These are phyloP conservation scores for Nicotiana sylvestris DNA, from an alignment of 257 asterid genomes.

Conservation along the genomic window DNA sequence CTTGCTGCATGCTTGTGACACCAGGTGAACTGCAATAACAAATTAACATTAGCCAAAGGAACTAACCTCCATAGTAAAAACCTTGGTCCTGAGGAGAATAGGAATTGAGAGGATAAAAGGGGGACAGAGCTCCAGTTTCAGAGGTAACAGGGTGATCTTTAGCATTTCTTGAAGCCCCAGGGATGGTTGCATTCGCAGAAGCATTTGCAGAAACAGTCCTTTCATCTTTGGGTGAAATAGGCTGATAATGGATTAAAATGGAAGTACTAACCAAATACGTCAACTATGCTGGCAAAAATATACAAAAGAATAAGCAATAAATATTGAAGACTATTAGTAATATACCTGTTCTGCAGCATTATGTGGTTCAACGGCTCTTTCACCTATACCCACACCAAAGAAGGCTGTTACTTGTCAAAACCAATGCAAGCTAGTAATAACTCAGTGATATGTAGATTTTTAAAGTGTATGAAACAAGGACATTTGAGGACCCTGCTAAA, in stretches of 20 bases:
- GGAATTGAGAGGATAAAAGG: constrained; percentile 47
- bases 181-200: constrained; percentile 55
- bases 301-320: constrained; percentile 11
- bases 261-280: constrained; percentile 27
- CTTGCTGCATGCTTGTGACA: neutral
- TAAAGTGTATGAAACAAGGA: neutral
- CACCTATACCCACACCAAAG: constrained; percentile 53
- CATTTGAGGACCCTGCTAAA: neutral
- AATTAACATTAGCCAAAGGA: constrained; percentile 18
- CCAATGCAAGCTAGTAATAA: constrained; percentile 3
- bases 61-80: constrained; percentile 73
- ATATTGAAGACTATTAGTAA: neutral
- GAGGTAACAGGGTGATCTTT: constrained; percentile 58
- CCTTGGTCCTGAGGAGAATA: constrained; percentile 67
- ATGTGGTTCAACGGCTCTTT: constrained; percentile 63
- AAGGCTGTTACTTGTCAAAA: constrained; percentile 22
- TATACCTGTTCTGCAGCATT: constrained; percentile 76
- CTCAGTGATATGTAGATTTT: neutral
- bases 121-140: constrained; percentile 53
- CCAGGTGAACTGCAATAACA: neutral
- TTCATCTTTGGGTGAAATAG: constrained; percentile 77
- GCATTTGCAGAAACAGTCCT: constrained; percentile 65
- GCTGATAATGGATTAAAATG: constrained; percentile 48
- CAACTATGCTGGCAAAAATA: constrained; percentile 27
- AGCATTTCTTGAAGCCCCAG: constrained; percentile 58